Conservation (phyloP, 2,329 filamentous ascomycete species). For the Clarireedia homoeocarpa region DNA sequence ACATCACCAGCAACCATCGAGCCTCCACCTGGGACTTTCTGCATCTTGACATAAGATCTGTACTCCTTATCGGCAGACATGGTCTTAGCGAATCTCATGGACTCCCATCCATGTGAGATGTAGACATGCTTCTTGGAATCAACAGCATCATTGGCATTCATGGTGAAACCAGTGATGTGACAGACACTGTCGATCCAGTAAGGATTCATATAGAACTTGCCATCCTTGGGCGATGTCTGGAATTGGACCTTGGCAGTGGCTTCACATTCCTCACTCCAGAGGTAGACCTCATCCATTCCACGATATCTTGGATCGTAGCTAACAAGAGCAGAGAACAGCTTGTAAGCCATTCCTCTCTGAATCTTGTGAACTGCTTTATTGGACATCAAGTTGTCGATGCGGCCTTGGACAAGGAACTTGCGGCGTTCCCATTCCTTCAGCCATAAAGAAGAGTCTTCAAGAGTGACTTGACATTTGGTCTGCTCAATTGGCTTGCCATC, state of each 20-base stretch:
- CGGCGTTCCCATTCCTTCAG: conserved; percentile 9
- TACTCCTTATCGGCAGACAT: conserved; percentile 18
- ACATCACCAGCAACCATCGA: conserved; percentile 30
- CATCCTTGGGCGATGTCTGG: conserved; percentile 40
- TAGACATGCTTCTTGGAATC: conserved; percentile 22
- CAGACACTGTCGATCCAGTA: conserved; percentile 53
- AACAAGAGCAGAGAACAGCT: conserved; percentile 50
- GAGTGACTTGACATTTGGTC: conserved; percentile 5
- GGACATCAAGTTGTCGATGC: conserved; percentile 32
- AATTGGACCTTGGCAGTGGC: conserved; percentile 37
- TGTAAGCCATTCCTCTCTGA: conserved; percentile 65
- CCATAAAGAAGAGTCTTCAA: conserved; percentile 8
- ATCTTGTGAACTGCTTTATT: conserved; percentile 52
- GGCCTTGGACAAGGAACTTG: conserved; percentile 27
- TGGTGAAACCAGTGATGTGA: conserved; percentile 53
- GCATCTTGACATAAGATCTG: conserved; percentile 23
- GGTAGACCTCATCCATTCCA: conserved; percentile 49
- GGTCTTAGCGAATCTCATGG: conserved; percentile 19
- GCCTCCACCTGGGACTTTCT: conserved; percentile 26
- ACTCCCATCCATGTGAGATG: conserved; percentile 24
- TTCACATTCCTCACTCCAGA: conserved; percentile 40
- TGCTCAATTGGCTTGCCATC: conserved; percentile 12
- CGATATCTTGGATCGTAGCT: conserved; percentile 45
- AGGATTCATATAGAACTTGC: conserved; percentile 47
- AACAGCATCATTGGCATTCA: conserved; percentile 41